phyloP scores from a whole-genome alignment of 169 alveolate genomes.

The Plasmodium blacklocki region DNA sequence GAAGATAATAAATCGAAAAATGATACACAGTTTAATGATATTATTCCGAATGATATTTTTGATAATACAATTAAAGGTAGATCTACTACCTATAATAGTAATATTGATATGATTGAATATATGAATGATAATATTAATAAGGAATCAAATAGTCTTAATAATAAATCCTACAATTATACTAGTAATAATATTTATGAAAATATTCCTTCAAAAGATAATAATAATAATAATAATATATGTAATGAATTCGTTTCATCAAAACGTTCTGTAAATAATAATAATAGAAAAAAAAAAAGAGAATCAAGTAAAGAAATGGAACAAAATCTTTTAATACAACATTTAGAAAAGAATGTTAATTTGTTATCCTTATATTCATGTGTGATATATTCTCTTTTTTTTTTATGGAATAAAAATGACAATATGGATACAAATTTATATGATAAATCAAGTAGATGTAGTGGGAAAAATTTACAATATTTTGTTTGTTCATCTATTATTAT shows the following conservation, averaged over 20 bases:
- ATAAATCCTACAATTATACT: neutral
- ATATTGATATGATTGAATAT: no score
- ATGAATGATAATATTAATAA: no score
- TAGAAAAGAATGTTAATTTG: constrained; percentile 43
- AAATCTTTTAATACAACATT: constrained; percentile 23
- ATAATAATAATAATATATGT: neutral
- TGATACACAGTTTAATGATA: no score
- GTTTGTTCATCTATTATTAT: constrained; percentile 53
- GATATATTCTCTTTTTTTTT: constrained; percentile 31
- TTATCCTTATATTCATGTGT: constrained; percentile 56
- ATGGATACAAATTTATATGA: constrained; percentile 49
- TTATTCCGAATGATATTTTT: no score
- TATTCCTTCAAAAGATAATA: neutral
- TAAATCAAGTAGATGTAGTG: constrained; percentile 27
- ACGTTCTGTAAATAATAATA: neutral
- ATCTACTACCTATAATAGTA: no score
- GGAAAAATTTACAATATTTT: constrained; percentile 54
- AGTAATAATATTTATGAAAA: neutral
- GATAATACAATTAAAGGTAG: no score
- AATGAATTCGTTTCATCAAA: neutral
- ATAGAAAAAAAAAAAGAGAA: neutral
- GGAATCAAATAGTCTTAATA: neutral
- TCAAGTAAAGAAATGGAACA: constrained; percentile 2
- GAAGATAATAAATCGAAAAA: no score
- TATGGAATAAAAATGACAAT: constrained; percentile 46